These are phyloP conservation scores for Ophiostoma novo-ulmi DNA, from an alignment of 2,329 filamentous ascomycete species.

Conservation along the genomic window DNA sequence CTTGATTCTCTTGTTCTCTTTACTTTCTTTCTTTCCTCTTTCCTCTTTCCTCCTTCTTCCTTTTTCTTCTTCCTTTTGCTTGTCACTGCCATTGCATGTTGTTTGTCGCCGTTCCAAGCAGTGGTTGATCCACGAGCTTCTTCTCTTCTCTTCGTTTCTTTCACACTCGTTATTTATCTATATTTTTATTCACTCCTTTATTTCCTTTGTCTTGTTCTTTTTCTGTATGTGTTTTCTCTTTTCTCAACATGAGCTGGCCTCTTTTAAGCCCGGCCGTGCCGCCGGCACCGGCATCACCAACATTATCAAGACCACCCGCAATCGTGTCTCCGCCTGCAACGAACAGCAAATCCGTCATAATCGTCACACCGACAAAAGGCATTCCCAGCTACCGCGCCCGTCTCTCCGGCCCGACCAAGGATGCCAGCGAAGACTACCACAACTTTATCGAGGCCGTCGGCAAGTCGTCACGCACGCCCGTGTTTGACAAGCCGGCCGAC, in stretches of 20 bases:
- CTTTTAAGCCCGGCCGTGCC: conserved; percentile 15
- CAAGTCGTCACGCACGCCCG: conserved; percentile 14
- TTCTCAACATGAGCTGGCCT: conserved; percentile 19
- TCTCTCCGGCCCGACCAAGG: conserved; percentile 5
- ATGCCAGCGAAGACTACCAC: conserved; percentile 24
- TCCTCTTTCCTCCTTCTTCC: neutral
- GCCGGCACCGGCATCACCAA: neutral
- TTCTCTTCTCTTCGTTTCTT: conserved; percentile 10
- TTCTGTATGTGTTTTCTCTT: neutral
- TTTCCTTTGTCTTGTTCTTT: neutral
- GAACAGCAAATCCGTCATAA: neutral
- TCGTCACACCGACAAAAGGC: neutral
- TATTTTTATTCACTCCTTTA: neutral
- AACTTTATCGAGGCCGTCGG: conserved; percentile 24
- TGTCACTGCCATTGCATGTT: conserved; percentile 6
- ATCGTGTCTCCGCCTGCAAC: neutral
- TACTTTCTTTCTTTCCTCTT: neutral
- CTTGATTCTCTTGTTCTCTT: neutral
- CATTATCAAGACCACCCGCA: neutral
- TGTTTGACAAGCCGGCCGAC: neutral
- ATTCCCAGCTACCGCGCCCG: neutral
- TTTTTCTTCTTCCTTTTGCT: neutral
- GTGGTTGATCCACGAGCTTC: conserved; percentile 19
- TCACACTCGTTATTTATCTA: neutral
- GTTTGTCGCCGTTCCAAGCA: conserved; percentile 9